phyloP scores from a whole-genome alignment of 495 filamentous ascomycete species.

The Daldinia concentrica region DNA sequence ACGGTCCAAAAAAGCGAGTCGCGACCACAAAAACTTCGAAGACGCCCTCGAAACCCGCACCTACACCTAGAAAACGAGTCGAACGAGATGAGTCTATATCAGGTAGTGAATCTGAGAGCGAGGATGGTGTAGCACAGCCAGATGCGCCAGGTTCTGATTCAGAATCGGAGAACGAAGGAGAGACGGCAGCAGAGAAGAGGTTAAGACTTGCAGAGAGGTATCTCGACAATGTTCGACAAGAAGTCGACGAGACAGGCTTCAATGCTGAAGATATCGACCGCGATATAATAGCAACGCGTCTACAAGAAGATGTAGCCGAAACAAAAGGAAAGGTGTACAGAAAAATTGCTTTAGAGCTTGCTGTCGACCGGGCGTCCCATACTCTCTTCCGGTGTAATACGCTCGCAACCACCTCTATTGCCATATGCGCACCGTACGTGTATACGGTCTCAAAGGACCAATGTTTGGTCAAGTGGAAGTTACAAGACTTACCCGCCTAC shows the following conservation, averaged over 20 bases:
- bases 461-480: conserved; percentile 85
- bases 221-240: conserved; percentile 84
- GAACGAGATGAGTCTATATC: conserved; percentile 82
- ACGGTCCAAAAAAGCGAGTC: conserved; percentile 57
- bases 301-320: conserved; percentile 93
- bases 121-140: conserved; percentile 52
- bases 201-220: conserved; percentile 92
- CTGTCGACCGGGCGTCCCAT: conserved; percentile 68
- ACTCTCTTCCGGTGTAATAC: conserved; percentile 79
- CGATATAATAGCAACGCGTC: conserved; percentile 86
- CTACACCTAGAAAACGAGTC: conserved; percentile 66
- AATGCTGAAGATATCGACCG: conserved; percentile 93
- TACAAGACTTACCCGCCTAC: conserved; percentile 66
- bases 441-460: conserved; percentile 91
- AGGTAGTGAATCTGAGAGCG: conserved; percentile 80
- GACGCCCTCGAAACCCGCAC: conserved; percentile 50
- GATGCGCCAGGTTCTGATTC: conserved; percentile 57
- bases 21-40: conserved; percentile 56
- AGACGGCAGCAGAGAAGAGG: conserved; percentile 88
- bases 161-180: conserved; percentile 66
- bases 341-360: conserved; percentile 73
- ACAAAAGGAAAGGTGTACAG: conserved; percentile 90
- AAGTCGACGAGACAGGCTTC: conserved; percentile 81
- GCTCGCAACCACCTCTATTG: conserved; percentile 80
- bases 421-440: conserved; percentile 76